Evolutionary conservation across 2,329 filamentous ascomycete genomes (phyloP), one percentile per base, ranked within the genome.

Genomic region (Aspergillus uvarum): DNA sequence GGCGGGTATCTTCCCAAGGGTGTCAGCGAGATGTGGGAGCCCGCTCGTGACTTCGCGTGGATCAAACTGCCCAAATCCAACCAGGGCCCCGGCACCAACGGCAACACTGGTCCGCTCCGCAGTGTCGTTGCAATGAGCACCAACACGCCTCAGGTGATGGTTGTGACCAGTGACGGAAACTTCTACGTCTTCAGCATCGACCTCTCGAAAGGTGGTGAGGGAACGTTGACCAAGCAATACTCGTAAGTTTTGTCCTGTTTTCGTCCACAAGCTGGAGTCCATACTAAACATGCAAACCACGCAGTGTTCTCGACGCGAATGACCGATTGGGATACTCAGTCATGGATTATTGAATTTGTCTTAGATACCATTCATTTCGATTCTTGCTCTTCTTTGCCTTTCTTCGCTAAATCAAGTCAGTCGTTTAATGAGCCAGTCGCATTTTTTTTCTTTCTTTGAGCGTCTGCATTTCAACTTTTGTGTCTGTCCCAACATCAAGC

Each of bases 111-210:
- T 0, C 88, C 91, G 0, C 77, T 96, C 47, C 84, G 90, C 65
- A 96, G 92, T 66, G 94, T 99, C n/a, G 95, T 99, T 48, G 94
- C 95, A 8, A 96, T 99, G 89, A 96, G 91, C 73, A 95, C 89
- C 70, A 96, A 88, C 72, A 93, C 90, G 26, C 95, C 95, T 0
- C 93, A 98, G 70, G 91, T 99, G 52, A 98, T 99, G 93, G 91
- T 98, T 0, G 93, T 97, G 14, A 99, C 95, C 0, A 97, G 90
- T 68, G 95, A 99, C 73, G 95, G 95, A 10, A 89, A 89, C 24
- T 98, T 97, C 72, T 96, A 95, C 68, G 89, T 98, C 31, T 99
- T 94, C 77, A 94, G 91, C 65, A 92, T 99, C 57, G 93, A 99
- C 74, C 86, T 99, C 81, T 93, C 96, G 68, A 90, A 91, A 63